phyloP scores from a whole-genome alignment of 2,329 filamentous ascomycete genomes.

The Talaromyces pinophilus region DNA sequence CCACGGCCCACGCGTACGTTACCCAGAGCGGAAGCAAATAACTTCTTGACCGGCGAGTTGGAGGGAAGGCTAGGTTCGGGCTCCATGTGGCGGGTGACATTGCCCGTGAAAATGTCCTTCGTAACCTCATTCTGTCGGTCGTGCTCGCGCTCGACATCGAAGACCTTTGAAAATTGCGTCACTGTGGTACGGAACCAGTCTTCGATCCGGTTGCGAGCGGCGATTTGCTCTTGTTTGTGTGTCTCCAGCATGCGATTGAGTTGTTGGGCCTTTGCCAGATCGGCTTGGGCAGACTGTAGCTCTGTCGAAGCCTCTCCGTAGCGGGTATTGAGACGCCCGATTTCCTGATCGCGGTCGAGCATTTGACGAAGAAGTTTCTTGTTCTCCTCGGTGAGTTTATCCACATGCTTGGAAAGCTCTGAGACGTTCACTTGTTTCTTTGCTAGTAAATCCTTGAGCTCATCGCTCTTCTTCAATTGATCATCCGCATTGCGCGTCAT shows the following conservation, averaged over 20 bases:
- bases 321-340: constrained; percentile 45
- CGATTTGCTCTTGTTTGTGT: constrained; percentile 41
- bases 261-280: constrained; percentile 39
- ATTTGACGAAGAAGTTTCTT: constrained; percentile 38
- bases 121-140: not conserved
- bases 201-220: constrained; percentile 34
- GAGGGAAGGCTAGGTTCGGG: constrained; percentile 33
- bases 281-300: constrained; percentile 38
- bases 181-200: not conserved
- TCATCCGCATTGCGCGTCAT: constrained; percentile 32
- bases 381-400: constrained; percentile 40
- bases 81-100: constrained; percentile 41
- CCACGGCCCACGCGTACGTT: constrained; percentile 46
- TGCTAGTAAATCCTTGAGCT: constrained; percentile 29
- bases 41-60: constrained; percentile 48
- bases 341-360: constrained; percentile 32
- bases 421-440: constrained; percentile 29
- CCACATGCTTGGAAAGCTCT: constrained; percentile 38
- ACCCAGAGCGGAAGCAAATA: constrained; percentile 38
- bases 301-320: constrained; percentile 45
- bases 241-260: constrained; percentile 41
- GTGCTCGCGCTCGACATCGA: not conserved
- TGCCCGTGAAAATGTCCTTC: not conserved
- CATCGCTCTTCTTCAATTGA: constrained; percentile 37
- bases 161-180: not conserved